These are phyloP conservation scores for Pythium dissotocum DNA, from an alignment of 352 stramenopile species.

Conservation along the genomic window DNA sequence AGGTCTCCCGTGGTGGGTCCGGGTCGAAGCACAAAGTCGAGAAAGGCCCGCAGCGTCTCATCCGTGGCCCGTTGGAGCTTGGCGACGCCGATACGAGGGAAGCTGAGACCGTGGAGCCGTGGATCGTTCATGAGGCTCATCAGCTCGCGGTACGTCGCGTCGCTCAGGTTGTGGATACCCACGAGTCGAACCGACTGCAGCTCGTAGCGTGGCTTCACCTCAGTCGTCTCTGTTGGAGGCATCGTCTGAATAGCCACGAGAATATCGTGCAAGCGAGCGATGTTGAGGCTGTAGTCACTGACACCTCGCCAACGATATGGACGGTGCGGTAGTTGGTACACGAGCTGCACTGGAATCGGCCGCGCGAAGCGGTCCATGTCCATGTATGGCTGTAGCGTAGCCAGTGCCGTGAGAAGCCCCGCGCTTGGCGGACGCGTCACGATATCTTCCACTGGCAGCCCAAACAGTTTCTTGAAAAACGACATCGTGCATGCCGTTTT, in stretches of 20 bases:
- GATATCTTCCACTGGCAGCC: not conserved
- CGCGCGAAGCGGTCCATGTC: not conserved
- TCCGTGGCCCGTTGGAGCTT: not conserved
- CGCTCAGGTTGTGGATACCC: conserved; percentile 1
- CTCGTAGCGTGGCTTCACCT: not conserved
- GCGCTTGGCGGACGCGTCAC: not conserved
- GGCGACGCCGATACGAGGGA: not conserved
- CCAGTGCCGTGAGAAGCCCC: not conserved
- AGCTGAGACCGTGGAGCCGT: not conserved
- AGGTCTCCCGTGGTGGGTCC: not conserved
- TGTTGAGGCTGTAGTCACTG: not conserved
- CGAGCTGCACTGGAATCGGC: not conserved
- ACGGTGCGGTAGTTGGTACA: not conserved
- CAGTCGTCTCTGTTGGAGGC: not conserved
- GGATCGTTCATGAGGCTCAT: not conserved
- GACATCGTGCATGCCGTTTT: too few relatives aligned
- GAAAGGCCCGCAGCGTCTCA: not conserved
- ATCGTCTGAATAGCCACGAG: not conserved
- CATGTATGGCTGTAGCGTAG: not conserved
- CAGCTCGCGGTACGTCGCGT: not conserved
- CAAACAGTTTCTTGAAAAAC: not conserved
- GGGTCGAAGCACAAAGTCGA: not conserved
- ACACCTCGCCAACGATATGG: not conserved
- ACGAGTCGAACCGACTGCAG: not conserved
- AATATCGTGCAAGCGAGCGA: not conserved